Conservation (phyloP, 1,139 yeast species). For the Lodderomyces oxycetoniae region DNA sequence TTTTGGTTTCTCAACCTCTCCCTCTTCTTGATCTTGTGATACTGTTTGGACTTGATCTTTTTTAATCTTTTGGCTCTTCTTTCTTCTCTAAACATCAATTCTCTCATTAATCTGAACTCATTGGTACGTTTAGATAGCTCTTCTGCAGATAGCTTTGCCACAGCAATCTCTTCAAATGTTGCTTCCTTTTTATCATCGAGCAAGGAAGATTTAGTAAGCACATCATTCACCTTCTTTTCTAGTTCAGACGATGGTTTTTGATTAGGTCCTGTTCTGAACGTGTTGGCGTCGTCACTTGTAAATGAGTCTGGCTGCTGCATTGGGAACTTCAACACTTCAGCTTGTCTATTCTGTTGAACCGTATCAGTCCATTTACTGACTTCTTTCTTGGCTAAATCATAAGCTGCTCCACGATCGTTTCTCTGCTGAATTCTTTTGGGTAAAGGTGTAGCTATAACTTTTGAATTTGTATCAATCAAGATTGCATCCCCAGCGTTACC, state of each 20-base stretch:
- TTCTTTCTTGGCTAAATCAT: slow-evolving; percentile 80
- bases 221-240: slow-evolving; percentile 59
- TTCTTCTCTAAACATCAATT: slow-evolving; percentile 93
- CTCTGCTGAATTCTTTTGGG: slow-evolving; percentile 84
- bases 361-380: slow-evolving; percentile 85
- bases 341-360: slow-evolving; percentile 71
- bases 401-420: slow-evolving; percentile 86
- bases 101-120: slow-evolving; percentile 88
- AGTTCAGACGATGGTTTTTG: slow-evolving; percentile 50
- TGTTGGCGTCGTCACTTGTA: slow-evolving; percentile 48
- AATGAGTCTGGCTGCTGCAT: slow-evolving; percentile 41
- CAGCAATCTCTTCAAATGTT: slow-evolving; percentile 80
- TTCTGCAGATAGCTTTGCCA: slow-evolving; percentile 76
- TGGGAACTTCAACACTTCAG: slow-evolving; percentile 80
- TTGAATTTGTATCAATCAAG: slow-evolving; percentile 43
- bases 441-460: slow-evolving; percentile 71
- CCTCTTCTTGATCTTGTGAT: slow-evolving; percentile 80
- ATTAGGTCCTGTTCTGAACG: slow-evolving; percentile 42
- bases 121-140: slow-evolving; percentile 74
- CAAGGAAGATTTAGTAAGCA: slow-evolving; percentile 62
- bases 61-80: slow-evolving; percentile 84
- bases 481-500: slow-evolving; percentile 30
- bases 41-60: slow-evolving; percentile 89
- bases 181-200: slow-evolving; percentile 72
- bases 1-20: slow-evolving; percentile 69